These are phyloP conservation scores for Cydonia oblonga DNA, from an alignment of 331 rosid genomes.

Conservation along the genomic window DNA sequence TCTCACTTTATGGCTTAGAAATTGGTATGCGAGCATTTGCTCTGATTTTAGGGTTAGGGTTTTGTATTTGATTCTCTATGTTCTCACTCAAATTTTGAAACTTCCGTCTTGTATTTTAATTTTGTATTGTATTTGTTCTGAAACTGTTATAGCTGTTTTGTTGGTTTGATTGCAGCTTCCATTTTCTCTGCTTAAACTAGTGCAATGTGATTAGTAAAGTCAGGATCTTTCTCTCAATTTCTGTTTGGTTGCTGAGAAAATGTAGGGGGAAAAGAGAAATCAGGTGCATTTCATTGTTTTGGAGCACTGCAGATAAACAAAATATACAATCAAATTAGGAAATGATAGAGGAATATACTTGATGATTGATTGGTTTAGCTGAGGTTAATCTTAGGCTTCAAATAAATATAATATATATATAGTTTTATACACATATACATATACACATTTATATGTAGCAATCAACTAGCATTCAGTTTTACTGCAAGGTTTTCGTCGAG, in stretches of 20 bases:
- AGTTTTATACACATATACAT: too few species aligned
- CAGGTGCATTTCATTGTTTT: not conserved
- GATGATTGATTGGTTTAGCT: too few species aligned
- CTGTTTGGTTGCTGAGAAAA: constrained; percentile 1
- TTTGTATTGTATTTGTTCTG: not conserved
- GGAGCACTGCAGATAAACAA: not conserved
- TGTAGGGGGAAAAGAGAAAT: not conserved
- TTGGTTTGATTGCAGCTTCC: not conserved
- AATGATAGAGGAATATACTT: too few species aligned
- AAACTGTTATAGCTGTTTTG: not conserved
- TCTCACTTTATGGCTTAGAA: not conserved
- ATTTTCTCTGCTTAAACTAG: constrained; percentile 2
- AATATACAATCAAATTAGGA: too few species aligned
- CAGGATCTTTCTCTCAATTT: not conserved
- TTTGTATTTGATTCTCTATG: not conserved
- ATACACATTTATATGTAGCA: too few species aligned
- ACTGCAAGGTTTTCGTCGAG: too few species aligned
- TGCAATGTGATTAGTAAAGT: constrained; percentile 7
- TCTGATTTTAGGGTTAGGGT: not conserved
- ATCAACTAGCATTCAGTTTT: too few species aligned
- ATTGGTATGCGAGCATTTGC: not conserved
- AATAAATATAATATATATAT: too few species aligned
- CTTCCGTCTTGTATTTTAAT: not conserved
- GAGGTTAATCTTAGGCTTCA: too few species aligned
- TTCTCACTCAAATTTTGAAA: not conserved